A percentile compares a stretch with the other conserved stretches of the same genome.
These are phyloP conservation scores for Termitomyces sp. DNA, from an alignment of 768 basidiomycete species.

Conservation along the genomic window DNA sequence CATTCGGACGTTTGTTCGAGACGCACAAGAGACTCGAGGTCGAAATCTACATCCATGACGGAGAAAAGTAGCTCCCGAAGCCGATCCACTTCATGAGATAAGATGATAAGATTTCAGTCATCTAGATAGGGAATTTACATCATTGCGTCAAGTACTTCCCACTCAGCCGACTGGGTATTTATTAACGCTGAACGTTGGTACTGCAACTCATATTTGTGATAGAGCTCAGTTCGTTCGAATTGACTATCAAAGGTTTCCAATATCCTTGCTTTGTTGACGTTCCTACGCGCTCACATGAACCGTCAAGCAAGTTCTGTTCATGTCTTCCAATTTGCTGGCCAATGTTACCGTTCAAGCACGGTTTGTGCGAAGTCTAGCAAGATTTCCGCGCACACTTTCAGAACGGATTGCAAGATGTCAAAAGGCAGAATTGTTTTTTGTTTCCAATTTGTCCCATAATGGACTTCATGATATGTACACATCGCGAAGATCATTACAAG, in stretches of 20 bases:
- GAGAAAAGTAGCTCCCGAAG: not conserved
- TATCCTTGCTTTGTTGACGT: not conserved
- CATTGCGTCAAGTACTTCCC: too few relatives aligned
- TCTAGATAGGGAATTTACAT: too few relatives aligned
- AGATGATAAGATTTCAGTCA: not conserved
- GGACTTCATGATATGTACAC: too few relatives aligned
- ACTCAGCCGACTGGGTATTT: too few relatives aligned
- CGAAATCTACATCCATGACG: conserved; percentile 36
- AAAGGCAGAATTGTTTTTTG: too few relatives aligned
- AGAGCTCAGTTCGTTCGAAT: too few relatives aligned
- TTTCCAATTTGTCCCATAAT: too few relatives aligned
- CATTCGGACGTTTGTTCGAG: conserved; percentile 69
- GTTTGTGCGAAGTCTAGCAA: not conserved
- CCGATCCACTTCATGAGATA: not conserved
- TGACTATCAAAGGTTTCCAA: too few relatives aligned
- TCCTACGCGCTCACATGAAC: not conserved
- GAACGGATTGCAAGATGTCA: too few relatives aligned
- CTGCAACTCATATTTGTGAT: too few relatives aligned
- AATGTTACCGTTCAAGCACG: not conserved
- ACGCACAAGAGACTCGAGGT: conserved; percentile 55
- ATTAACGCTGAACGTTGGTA: too few relatives aligned
- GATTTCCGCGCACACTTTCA: not conserved
- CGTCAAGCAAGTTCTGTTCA: not conserved
- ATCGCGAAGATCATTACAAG: too few relatives aligned
- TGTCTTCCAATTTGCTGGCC: not conserved